phyloP scores from a whole-genome alignment of 2,329 filamentous ascomycete genomes.

The Fonsecaea nubica region DNA sequence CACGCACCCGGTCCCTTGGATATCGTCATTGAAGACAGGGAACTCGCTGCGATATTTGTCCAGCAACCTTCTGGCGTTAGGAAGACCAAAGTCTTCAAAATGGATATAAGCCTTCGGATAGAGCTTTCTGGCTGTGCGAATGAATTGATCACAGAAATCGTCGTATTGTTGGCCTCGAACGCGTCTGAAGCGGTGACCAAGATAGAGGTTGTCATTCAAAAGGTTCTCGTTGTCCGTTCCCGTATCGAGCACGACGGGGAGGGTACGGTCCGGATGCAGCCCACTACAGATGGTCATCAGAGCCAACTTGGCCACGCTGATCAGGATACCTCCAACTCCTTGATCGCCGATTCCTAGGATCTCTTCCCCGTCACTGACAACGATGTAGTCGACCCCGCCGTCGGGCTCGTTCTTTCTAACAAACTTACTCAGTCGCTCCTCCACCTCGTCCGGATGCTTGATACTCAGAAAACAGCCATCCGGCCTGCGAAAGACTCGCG shows the following conservation, averaged over 20 bases:
- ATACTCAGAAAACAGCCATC: slow-evolving; percentile 85
- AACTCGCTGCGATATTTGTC: slow-evolving; percentile 76
- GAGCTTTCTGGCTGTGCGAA: slow-evolving; percentile 68
- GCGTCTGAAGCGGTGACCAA: slow-evolving; percentile 73
- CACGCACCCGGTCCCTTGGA: slow-evolving; percentile 87
- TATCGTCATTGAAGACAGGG: slow-evolving; percentile 88
- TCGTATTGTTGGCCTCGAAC: slow-evolving; percentile 76
- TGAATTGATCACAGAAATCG: slow-evolving; percentile 75
- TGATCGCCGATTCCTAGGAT: slow-evolving; percentile 88
- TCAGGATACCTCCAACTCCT: slow-evolving; percentile 82
- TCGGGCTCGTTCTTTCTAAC: slow-evolving; percentile 24
- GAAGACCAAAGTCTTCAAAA: slow-evolving; percentile 85
- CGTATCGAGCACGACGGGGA: slow-evolving; percentile 84
- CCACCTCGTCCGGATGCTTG: slow-evolving; percentile 68
- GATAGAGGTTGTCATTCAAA: slow-evolving; percentile 77
- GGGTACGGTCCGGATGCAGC: slow-evolving; percentile 76
- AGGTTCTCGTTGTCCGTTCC: slow-evolving; percentile 81
- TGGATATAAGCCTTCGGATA: slow-evolving; percentile 85
- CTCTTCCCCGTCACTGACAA: slow-evolving; percentile 74
- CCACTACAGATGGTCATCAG: slow-evolving; percentile 87
- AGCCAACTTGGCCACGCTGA: slow-evolving; percentile 81
- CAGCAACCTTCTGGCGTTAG: slow-evolving; percentile 76
- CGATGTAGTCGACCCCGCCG: slow-evolving; percentile 75
- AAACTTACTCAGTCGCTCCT: slow-evolving; percentile 65
- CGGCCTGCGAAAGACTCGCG: slow-evolving; percentile 74